These are phyloP conservation scores for Ilex aquifolium DNA, from an alignment of 257 asterid genomes.

Conservation along the genomic window DNA sequence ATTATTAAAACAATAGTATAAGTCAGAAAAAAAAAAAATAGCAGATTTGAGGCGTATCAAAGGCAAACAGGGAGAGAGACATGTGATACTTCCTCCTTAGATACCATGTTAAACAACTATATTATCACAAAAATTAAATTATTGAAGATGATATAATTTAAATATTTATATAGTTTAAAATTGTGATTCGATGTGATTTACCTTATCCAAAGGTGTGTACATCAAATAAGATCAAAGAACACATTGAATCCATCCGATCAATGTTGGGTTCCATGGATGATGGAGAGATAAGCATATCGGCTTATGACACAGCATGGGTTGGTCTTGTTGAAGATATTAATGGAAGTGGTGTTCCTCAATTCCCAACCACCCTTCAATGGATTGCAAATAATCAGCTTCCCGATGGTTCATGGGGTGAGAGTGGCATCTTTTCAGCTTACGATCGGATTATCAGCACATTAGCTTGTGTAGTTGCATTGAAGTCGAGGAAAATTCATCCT, in stretches of 20 bases:
- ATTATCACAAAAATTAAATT: too few relatives aligned
- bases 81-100: too few relatives aligned
- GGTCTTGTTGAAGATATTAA: constrained; percentile 57
- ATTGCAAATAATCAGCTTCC: constrained; percentile 60
- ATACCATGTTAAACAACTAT: too few relatives aligned
- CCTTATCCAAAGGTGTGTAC: constrained; percentile 9
- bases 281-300: constrained; percentile 67
- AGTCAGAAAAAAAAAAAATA: too few relatives aligned
- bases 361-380: constrained; percentile 69
- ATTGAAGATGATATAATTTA: too few relatives aligned
- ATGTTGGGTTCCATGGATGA: constrained; percentile 65
- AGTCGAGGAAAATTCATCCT: constrained; percentile 53
- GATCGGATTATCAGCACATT: constrained; percentile 80
- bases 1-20: too few relatives aligned
- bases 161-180: too few relatives aligned
- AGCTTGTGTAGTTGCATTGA: constrained; percentile 76
- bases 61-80: too few relatives aligned
- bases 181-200: too few relatives aligned
- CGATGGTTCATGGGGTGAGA: constrained; percentile 96
- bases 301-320: constrained; percentile 98
- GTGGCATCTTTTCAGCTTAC: constrained; percentile 37
- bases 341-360: constrained; percentile 53
- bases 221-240: constrained; percentile 19
- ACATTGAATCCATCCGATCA: constrained; percentile 23
- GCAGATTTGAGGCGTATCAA: too few relatives aligned